Evolutionary conservation across 495 filamentous ascomycete genomes (phyloP).

Genomic region (Darksidea phi): DNA sequence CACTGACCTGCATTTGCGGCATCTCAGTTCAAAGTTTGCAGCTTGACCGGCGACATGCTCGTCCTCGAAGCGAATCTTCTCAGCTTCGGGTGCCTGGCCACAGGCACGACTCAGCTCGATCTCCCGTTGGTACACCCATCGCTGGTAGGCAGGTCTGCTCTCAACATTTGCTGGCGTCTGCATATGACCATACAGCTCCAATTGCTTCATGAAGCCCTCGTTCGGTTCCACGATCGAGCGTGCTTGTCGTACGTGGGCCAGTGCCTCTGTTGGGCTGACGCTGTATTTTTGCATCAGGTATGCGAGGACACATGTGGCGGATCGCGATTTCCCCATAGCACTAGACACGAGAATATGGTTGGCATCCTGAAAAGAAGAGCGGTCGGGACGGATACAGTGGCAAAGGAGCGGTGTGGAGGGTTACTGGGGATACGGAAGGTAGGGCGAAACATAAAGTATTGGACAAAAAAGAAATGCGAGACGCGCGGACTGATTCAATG

Average conservation of each 20-base stretch:
- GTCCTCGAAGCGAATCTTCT: conserved; percentile 80
- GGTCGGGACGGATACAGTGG: conserved; percentile 19
- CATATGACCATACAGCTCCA: conserved; percentile 85
- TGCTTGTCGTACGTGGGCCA: conserved; percentile 60
- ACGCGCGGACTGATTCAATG: conserved; percentile 7
- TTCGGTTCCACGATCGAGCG: conserved; percentile 83
- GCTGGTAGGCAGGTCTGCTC: conserved; percentile 71
- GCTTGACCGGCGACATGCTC: conserved; percentile 50
- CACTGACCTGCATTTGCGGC: conserved; percentile 53
- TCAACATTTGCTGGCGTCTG: conserved; percentile 66
- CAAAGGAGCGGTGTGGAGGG: conserved; percentile 34
- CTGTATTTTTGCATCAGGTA: conserved; percentile 70
- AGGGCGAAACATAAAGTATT: not conserved
- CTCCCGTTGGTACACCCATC: conserved; percentile 81
- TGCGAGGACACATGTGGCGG: conserved; percentile 77
- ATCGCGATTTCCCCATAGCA: conserved; percentile 95
- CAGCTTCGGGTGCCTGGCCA: conserved; percentile 62
- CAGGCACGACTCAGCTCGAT: conserved; percentile 69
- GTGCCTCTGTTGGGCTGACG: conserved; percentile 59
- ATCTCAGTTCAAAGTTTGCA: conserved; percentile 50
- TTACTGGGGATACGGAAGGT: conserved; percentile 21
- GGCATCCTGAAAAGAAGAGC: conserved; percentile 33
- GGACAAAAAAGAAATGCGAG: conserved; percentile 5
- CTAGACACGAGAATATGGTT: conserved; percentile 49
- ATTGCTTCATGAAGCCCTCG: conserved; percentile 80